These are phyloP conservation scores for Allomyces javanicus DNA, from an alignment of 192 early-diverging fungal genomes.

Conservation along the genomic window DNA sequence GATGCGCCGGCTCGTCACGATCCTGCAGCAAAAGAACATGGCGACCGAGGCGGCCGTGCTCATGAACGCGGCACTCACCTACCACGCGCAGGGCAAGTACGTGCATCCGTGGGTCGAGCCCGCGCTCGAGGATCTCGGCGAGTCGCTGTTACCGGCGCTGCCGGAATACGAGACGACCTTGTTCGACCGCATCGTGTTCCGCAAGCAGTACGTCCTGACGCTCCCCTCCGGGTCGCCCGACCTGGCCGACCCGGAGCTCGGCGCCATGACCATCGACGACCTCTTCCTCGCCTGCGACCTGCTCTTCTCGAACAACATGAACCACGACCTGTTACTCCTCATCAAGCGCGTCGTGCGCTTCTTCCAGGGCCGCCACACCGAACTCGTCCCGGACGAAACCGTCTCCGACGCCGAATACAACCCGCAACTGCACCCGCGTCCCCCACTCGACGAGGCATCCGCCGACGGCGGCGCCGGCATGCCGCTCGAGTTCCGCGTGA, in stretches of 20 bases:
- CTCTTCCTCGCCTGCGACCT: too few relatives aligned
- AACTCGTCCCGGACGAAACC: too few relatives aligned
- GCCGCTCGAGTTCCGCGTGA: neutral
- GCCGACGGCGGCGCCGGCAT: neutral
- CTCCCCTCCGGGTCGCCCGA: too few relatives aligned
- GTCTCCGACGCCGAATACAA: neutral
- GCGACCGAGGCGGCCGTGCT: neutral
- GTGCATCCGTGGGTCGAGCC: neutral
- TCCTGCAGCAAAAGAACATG: neutral
- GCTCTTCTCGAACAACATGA: too few relatives aligned
- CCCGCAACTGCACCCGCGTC: neutral
- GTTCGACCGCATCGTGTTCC: too few relatives aligned
- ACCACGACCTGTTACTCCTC: too few relatives aligned
- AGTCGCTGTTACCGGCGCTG: neutral
- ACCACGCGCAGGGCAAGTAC: neutral
- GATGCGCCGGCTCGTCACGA: neutral
- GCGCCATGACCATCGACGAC: too few relatives aligned
- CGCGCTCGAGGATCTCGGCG: neutral
- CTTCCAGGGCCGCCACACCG: neutral
- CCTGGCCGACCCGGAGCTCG: too few relatives aligned
- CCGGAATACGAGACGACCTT: too few relatives aligned
- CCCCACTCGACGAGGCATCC: neutral
- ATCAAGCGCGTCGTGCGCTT: neutral
- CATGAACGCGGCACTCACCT: neutral
- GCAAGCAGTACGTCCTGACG: too few relatives aligned